A percentile compares a stretch with the other conserved stretches of the same genome.
These are phyloP conservation scores for Gossypium longicalyx DNA, from an alignment of 345 rosid species.

Conservation along the genomic window DNA sequence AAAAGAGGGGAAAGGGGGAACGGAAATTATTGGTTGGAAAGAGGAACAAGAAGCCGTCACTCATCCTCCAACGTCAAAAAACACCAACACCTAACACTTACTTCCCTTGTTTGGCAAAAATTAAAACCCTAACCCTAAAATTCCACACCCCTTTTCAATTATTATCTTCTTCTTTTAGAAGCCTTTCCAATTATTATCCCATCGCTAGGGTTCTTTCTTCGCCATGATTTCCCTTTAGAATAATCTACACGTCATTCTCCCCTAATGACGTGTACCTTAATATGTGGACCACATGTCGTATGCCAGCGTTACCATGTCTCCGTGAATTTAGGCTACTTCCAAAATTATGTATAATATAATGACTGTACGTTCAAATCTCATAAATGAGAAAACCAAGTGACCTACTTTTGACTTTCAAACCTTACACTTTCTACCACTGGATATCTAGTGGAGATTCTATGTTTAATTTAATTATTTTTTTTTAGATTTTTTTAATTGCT, in stretches of 20 bases:
- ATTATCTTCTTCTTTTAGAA: neutral
- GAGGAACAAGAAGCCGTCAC: constrained; percentile 56
- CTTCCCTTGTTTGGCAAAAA: neutral
- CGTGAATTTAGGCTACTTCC: constrained; percentile 18
- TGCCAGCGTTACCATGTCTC: constrained; percentile 16
- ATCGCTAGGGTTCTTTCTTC: neutral
- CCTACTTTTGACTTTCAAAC: too few relatives aligned
- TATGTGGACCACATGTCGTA: constrained; percentile 22
- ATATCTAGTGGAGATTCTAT: neutral
- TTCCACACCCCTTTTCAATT: constrained; percentile 25
- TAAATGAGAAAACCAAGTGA: too few relatives aligned
- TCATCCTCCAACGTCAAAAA: constrained; percentile 38
- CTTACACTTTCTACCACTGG: too few relatives aligned
- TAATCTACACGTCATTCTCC: constrained; percentile 18
- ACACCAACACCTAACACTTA: constrained; percentile 13
- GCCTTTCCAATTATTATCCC: neutral
- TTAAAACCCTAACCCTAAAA: constrained; percentile 23
- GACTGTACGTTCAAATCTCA: too few relatives aligned
- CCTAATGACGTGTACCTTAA: constrained; percentile 24
- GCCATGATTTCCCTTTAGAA: neutral
- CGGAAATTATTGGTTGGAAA: constrained; percentile 33
- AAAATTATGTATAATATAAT: neutral
- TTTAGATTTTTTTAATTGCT: too few relatives aligned
- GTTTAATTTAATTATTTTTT: too few relatives aligned
- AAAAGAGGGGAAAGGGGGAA: too few relatives aligned